Evolutionary conservation across 257 asterid species (phyloP).

Genomic region (Ajuga chamaepitys): DNA sequence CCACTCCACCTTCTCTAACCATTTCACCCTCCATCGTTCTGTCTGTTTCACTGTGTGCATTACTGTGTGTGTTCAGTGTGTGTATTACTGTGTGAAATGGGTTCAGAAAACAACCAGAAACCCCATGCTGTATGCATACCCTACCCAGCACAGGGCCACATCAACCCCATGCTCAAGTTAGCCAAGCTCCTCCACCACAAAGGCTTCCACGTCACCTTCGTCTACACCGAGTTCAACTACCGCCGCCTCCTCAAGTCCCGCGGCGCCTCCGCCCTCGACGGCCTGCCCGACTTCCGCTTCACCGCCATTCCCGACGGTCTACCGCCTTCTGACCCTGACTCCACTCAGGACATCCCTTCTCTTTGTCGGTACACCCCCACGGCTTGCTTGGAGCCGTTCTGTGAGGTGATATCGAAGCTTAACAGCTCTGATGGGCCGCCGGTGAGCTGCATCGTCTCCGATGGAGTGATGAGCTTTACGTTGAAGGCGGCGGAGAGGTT

Average conservation of each 20-base stretch:
- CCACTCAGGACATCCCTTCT: constrained; percentile 39
- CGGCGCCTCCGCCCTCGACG: constrained; percentile 27
- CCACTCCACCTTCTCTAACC: too few relatives aligned
- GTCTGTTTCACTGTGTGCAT: too few relatives aligned
- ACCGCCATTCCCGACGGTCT: constrained; percentile 37
- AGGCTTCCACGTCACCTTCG: constrained; percentile 47
- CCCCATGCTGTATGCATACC: constrained; percentile 38
- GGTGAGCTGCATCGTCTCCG: constrained; percentile 49
- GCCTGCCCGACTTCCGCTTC: constrained; percentile 35
- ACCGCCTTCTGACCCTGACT: constrained; percentile 37
- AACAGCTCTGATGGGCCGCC: constrained; percentile 27
- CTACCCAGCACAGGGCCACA: constrained; percentile 38
- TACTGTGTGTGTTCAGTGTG: too few relatives aligned
- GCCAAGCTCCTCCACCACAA: constrained; percentile 48
- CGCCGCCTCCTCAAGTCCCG: constrained; percentile 43
- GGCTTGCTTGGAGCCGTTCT: constrained; percentile 40
- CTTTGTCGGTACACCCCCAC: constrained; percentile 30
- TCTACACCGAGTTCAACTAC: constrained; percentile 52
- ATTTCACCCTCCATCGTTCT: too few relatives aligned
- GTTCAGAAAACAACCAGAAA: background rate
- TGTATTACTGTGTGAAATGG: background rate
- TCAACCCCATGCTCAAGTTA: constrained; percentile 44
- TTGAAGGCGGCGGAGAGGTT: constrained; percentile 39
- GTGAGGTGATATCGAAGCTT: constrained; percentile 29
- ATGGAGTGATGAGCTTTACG: constrained; percentile 41